Evolutionary conservation across 1,284 basidiomycete species (phyloP).

Genomic region (Puccinia triticina): DNA sequence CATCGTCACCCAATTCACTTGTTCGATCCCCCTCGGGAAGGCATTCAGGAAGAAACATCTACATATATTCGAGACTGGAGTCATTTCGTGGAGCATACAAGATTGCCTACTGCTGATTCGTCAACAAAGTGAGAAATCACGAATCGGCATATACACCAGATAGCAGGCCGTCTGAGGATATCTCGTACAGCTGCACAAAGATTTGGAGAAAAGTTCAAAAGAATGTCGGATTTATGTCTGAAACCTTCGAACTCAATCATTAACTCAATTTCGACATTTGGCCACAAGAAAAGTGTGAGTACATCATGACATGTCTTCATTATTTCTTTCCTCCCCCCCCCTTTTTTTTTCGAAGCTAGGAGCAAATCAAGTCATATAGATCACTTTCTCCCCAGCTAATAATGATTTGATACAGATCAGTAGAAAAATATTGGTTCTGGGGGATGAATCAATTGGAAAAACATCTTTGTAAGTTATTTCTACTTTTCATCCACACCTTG

Average conservation of each 20-base stretch:
- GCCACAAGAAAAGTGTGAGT: not conserved
- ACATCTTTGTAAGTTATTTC: conserved; percentile 6
- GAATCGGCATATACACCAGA: not conserved
- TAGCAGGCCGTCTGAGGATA: not conserved
- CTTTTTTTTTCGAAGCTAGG: not conserved
- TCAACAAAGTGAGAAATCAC: not conserved
- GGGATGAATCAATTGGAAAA: conserved; percentile 25
- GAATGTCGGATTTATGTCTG: conserved; percentile 10
- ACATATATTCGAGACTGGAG: not conserved
- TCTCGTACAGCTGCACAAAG: not conserved
- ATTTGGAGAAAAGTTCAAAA: not conserved
- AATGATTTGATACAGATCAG: not conserved
- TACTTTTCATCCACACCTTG: not conserved
- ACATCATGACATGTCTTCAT: not conserved
- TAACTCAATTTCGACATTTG: not conserved
- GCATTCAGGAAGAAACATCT: not conserved
- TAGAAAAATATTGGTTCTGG: conserved; percentile 16
- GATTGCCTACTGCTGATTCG: not conserved
- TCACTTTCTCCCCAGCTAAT: not conserved
- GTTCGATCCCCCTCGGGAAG: not conserved
- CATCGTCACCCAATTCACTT: not conserved
- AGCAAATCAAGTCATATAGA: not conserved
- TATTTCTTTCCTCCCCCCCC: not conserved
- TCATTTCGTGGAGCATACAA: not conserved
- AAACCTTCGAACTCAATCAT: conserved; percentile 11